These are phyloP conservation scores for Crithidia thermophila DNA, from an alignment of 208 protist genomes.

Conservation along the genomic window DNA sequence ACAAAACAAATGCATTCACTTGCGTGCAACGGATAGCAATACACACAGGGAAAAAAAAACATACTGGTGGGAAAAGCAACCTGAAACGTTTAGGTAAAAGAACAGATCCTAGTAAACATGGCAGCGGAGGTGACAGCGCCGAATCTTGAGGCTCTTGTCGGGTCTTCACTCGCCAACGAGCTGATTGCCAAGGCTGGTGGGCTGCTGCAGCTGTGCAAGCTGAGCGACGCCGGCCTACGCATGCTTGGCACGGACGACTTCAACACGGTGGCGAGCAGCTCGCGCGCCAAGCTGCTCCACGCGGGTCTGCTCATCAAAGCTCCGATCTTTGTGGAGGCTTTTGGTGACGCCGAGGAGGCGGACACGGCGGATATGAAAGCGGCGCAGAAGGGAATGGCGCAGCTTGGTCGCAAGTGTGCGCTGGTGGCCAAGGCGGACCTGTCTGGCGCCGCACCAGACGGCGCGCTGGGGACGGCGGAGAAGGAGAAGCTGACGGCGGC, in stretches of 20 bases:
- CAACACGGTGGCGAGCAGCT: constrained; percentile 13
- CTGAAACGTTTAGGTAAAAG: too few relatives aligned
- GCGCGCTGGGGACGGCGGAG: constrained; percentile 51
- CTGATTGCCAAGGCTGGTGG: constrained; percentile 59
- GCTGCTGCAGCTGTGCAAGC: constrained; percentile 45
- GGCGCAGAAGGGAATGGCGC: constrained; percentile 63
- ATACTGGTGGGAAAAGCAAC: too few relatives aligned
- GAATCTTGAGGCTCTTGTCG: constrained; percentile 69
- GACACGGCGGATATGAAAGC: constrained; percentile 48
- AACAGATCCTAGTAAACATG: too few relatives aligned
- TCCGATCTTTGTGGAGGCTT: constrained; percentile 65
- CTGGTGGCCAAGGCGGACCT: constrained; percentile 70
- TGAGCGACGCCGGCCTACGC: constrained; percentile 69
- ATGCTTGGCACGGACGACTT: constrained; percentile 68
- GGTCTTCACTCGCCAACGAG: constrained; percentile 42
- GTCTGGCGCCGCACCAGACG: constrained; percentile 34
- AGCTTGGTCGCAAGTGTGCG: constrained; percentile 67
- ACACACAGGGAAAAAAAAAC: too few relatives aligned
- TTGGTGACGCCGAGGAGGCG: constrained; percentile 49
- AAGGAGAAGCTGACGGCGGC: constrained; percentile 46
- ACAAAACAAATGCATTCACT: too few relatives aligned
- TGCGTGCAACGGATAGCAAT: too few relatives aligned
- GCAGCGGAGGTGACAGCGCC: constrained; percentile 34
- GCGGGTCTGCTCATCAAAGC: constrained; percentile 58
- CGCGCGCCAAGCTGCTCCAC: constrained; percentile 51